These are phyloP conservation scores for Nothophytophthora sp. DNA, from an alignment of 352 stramenopile genomes.

Conservation along the genomic window DNA sequence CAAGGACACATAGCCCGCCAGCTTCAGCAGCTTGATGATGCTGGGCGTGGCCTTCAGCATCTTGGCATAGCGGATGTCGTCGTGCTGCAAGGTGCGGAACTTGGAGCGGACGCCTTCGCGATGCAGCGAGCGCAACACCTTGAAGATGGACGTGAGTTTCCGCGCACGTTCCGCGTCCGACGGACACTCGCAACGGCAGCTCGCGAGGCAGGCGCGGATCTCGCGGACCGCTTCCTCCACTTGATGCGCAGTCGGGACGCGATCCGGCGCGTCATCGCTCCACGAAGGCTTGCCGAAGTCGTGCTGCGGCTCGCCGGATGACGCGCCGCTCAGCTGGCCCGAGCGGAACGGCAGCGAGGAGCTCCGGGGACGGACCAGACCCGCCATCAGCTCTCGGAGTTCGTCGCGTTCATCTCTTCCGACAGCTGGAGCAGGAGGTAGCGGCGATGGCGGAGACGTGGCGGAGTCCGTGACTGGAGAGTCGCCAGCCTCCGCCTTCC, in stretches of 20 bases:
- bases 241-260: conserved; percentile 34
- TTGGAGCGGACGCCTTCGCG: conserved; percentile 64
- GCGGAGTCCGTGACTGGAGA: conserved; percentile 8
- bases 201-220: conserved; percentile 54
- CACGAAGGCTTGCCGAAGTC: conserved; percentile 45
- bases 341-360: conserved; percentile 58
- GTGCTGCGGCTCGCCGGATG: conserved; percentile 32
- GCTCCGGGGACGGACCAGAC: conserved; percentile 61
- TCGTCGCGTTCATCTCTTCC: conserved; percentile 48
- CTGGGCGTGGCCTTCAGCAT: conserved; percentile 70
- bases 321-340: conserved; percentile 31
- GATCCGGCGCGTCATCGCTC: conserved; percentile 58
- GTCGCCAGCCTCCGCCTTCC: conserved; percentile 10
- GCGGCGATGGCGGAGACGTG: conserved; percentile 16
- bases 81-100: conserved; percentile 66
- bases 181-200: conserved; percentile 64
- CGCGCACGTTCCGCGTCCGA: conserved; percentile 60
- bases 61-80: conserved; percentile 72
- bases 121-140: conserved; percentile 67
- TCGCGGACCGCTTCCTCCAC: conserved; percentile 47
- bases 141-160: conserved; percentile 70
- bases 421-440: conserved; percentile 8
- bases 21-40: conserved; percentile 75
- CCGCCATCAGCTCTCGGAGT: conserved; percentile 60
- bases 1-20: conserved; percentile 74